Base-by-base conservation (phyloP, 495 filamentous ascomycete genomes). In the Penicillium egyptiacum region DNA sequence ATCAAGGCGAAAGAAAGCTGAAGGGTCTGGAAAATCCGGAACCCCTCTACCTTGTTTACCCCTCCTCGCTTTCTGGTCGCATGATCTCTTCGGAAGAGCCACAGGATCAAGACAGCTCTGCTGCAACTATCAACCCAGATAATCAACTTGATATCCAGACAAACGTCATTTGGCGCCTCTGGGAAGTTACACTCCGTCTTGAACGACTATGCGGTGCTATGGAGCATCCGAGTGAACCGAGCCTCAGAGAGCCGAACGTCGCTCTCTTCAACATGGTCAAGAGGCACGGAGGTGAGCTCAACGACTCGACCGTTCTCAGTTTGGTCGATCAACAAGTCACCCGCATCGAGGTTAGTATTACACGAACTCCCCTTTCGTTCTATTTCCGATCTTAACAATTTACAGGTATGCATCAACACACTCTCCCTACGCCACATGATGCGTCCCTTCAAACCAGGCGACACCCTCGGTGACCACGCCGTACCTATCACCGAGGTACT, bases 21-120 rank as follows among this genome's bases (percentile, higher is more conserved):
- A 99, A 99, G 70, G 94, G 94, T 3, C 83, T 99, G 8, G 94
- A 99, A 68, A 99, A 99, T 70, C 94, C 95, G 5, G 94, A 99
- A 69, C 86, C 90, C 51, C 86, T 99, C 50, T 96, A 93, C 69
- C 83, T 96, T 37, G 89, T 98, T 68, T 98, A 95, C 68, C 92
- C 94, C 2, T 89, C 93, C 62, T 78, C 87, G 11, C 82, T 99
- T 16, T 84, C 88, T n/a, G 91, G 91, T 43, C 86, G 94, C 70
- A 85, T 85, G 73, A 85, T 66, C 54, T 83, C 74, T 47, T 80
- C 85, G 61, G 85, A 86, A 43, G 69, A 76, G 17, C 61, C 71
- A n/a, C 64, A 67, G 10, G 63, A 68, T 14, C 60, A 57, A 7
- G 70, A 72, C 26, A 68, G 67, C 30, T 63, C 72, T 12, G 78